These are phyloP conservation scores for Hyaloscypha hepaticicola DNA, from an alignment of 495 filamentous ascomycete species.

Conservation along the genomic window DNA sequence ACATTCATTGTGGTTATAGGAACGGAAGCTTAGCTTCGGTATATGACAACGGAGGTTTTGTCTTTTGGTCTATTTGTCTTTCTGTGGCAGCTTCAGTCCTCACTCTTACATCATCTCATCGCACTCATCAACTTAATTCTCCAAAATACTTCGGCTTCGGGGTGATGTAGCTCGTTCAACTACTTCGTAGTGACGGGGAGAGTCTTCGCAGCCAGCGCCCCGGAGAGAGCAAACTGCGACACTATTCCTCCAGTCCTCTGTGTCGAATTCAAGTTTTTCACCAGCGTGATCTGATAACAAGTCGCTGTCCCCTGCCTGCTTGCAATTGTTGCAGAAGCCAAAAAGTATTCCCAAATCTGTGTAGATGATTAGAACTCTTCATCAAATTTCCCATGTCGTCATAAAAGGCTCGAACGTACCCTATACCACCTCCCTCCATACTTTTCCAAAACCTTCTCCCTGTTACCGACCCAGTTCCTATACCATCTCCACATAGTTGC, in stretches of 20 bases:
- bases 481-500: constrained; percentile 12
- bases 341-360: constrained; percentile 99
- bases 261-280: constrained; percentile 96
- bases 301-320: constrained; percentile 88
- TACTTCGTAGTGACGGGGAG: too few species aligned
- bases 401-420: constrained; percentile 95
- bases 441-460: constrained; percentile 10
- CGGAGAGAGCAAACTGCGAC: constrained; percentile 70
- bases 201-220: constrained; percentile 50
- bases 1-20: neutral
- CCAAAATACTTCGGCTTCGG: too few species aligned
- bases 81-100: too few species aligned
- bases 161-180: too few species aligned
- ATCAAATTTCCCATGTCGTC: constrained; percentile 92
- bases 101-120: too few species aligned
- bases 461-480: constrained; percentile 6
- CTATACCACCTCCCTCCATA: constrained; percentile 38
- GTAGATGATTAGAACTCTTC: too few species aligned
- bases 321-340: constrained; percentile 86
- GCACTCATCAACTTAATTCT: too few species aligned
- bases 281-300: constrained; percentile 89
- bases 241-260: constrained; percentile 85
- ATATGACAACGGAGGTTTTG: too few species aligned
- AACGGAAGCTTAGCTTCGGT: constrained; percentile 31
- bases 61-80: too few species aligned